Evolutionary conservation across 352 stramenopile genomes (phyloP).

Genomic region (Globisporangium parvum): DNA sequence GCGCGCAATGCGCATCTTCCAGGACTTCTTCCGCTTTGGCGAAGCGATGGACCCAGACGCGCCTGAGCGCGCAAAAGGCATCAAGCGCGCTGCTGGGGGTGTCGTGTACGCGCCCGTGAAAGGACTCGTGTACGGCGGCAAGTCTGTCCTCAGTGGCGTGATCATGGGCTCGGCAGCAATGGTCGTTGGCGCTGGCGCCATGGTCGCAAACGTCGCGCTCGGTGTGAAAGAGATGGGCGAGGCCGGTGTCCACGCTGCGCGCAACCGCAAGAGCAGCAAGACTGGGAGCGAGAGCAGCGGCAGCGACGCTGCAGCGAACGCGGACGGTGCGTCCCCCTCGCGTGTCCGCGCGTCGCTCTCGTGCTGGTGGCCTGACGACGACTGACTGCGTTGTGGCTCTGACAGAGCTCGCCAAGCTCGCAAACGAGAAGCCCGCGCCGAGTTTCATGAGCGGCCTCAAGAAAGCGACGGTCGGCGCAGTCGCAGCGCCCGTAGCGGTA

Average conservation of each 20-base stretch:
- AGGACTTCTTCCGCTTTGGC: slow-evolving; percentile 83
- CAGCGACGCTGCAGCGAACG: slow-evolving; percentile 11
- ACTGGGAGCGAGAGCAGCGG: slow-evolving; percentile 31
- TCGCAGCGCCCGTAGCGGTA: slow-evolving; percentile 77
- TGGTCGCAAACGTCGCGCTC: slow-evolving; percentile 78
- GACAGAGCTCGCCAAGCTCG: slow-evolving; percentile 13
- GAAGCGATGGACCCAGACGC: slow-evolving; percentile 82
- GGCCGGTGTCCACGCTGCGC: slow-evolving; percentile 66
- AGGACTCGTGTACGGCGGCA: slow-evolving; percentile 77
- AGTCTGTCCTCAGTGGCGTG: slow-evolving; percentile 76
- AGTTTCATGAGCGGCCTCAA: slow-evolving; percentile 83
- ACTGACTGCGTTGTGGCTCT: neutral
- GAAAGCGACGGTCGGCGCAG: slow-evolving; percentile 78
- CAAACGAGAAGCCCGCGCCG: slow-evolving; percentile 63
- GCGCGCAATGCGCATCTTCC: slow-evolving; percentile 79
- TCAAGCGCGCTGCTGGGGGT: slow-evolving; percentile 70
- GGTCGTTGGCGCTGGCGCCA: slow-evolving; percentile 64
- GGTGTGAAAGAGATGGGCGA: slow-evolving; percentile 87
- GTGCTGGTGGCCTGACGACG: no score
- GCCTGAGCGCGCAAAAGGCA: slow-evolving; percentile 64
- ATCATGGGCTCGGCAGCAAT: slow-evolving; percentile 80
- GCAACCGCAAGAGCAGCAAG: slow-evolving; percentile 55
- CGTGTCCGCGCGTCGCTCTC: neutral
- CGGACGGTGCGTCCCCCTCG: slow-evolving; percentile 7
- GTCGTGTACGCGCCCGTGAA: slow-evolving; percentile 81